phyloP scores from a whole-genome alignment of 305 asterid genomes.

The Fraxinus paxiana region DNA sequence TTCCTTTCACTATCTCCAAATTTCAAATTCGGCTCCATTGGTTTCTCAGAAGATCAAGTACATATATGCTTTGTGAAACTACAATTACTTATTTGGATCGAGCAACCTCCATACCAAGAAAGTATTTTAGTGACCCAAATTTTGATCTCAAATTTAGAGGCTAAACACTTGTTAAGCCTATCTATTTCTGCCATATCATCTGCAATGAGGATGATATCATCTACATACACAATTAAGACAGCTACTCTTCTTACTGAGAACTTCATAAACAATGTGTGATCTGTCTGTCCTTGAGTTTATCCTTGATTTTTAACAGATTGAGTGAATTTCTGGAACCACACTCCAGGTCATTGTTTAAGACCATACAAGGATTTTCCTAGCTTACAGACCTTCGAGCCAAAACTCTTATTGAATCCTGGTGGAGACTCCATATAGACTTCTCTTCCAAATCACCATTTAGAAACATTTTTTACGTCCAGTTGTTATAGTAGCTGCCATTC shows the following conservation, averaged over 20 bases:
- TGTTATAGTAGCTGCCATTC: no score
- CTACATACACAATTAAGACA: background rate
- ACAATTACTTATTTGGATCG: background rate
- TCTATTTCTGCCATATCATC: background rate
- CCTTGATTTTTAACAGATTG: background rate
- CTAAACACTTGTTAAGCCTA: background rate
- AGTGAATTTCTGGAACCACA: background rate
- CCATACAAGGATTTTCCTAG: background rate
- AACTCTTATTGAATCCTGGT: background rate
- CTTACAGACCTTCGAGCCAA: background rate
- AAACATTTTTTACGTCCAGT: background rate
- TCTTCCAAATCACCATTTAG: background rate
- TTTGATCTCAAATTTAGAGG: background rate
- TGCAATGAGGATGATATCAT: background rate
- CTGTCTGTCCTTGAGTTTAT: background rate
- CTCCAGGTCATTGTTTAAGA: background rate
- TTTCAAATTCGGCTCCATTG: background rate
- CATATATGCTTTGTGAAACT: background rate
- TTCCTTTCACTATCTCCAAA: background rate
- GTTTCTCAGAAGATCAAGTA: background rate
- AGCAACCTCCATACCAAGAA: background rate
- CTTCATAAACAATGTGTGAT: background rate
- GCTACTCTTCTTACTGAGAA: background rate
- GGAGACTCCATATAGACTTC: background rate
- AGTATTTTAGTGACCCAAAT: background rate